Conservation (phyloP, 805 yeast species). For the Kuraishia ogatae region DNA sequence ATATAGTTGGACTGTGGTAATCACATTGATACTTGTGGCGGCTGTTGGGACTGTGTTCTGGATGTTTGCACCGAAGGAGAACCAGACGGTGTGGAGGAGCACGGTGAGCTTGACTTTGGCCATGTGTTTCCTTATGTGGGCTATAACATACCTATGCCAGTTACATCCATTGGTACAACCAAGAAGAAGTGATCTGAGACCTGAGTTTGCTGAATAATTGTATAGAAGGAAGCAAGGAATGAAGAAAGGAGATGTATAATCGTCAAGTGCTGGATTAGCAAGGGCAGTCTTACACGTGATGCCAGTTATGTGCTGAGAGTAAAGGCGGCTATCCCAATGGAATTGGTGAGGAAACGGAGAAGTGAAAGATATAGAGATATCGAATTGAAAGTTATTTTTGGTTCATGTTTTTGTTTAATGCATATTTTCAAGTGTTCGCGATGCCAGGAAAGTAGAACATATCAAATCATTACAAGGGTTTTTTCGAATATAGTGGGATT, state of each 20-base stretch:
- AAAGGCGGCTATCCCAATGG: too few species aligned
- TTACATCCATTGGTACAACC: conserved; percentile 90
- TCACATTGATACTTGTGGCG: conserved; percentile 50
- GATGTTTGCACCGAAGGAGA: conserved; percentile 79
- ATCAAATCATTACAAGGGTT: too few species aligned
- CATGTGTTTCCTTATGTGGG: conserved; percentile 59
- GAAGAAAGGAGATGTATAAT: too few species aligned
- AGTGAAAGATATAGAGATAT: too few species aligned
- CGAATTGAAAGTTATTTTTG: too few species aligned
- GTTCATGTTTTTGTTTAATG: too few species aligned
- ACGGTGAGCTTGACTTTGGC: conserved; percentile 61
- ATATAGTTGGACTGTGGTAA: conserved; percentile 64
- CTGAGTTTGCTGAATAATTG: conserved; percentile 45
- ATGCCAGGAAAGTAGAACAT: too few species aligned
- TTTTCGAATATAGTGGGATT: neutral
- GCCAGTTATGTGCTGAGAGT: too few species aligned
- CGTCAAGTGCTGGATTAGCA: too few species aligned
- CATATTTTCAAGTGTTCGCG: too few species aligned
- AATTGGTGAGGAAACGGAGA: too few species aligned
- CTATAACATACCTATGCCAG: conserved; percentile 81
- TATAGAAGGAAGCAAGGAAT: neutral
- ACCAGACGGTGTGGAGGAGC: conserved; percentile 72
- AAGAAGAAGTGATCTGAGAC: conserved; percentile 82
- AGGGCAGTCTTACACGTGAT: too few species aligned
- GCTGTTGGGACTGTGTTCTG: conserved; percentile 62